Evolutionary conservation across 306 rosid species (phyloP).

Genomic region (Lupinus albus): DNA sequence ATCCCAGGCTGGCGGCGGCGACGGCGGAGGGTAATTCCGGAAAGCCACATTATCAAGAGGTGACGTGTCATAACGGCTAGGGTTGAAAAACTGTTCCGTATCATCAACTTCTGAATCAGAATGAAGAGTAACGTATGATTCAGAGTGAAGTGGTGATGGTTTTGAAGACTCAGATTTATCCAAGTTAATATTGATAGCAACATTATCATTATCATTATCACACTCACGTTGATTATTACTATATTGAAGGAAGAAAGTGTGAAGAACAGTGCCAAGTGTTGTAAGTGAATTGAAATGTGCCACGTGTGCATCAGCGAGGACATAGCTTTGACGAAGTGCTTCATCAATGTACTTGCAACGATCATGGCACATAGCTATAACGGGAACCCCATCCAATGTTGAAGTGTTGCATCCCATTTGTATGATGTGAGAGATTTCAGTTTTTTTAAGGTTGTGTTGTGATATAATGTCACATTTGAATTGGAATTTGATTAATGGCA

Average conservation of each 20-base stretch:
- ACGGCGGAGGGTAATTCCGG: constrained; percentile 37
- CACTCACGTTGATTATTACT: neutral
- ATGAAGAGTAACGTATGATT: constrained; percentile 24
- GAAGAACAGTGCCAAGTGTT: constrained; percentile 52
- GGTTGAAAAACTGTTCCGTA: constrained; percentile 30
- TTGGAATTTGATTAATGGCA: neutral
- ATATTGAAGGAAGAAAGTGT: constrained; percentile 49
- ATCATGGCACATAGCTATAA: constrained; percentile 73
- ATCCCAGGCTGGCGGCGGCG: constrained; percentile 69
- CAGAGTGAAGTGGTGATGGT: constrained; percentile 35
- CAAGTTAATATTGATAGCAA: too few species aligned
- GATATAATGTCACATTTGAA: neutral
- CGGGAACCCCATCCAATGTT: constrained; percentile 55
- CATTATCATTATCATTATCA: too few species aligned
- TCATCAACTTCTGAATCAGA: constrained; percentile 43
- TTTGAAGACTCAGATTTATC: neutral
- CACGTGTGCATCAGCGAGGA: constrained; percentile 62
- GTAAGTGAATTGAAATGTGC: constrained; percentile 61
- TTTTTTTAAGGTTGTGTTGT: too few species aligned
- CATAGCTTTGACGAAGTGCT: constrained; percentile 55
- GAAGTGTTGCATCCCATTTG: constrained; percentile 71
- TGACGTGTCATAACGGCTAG: constrained; percentile 23
- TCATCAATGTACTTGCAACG: constrained; percentile 63
- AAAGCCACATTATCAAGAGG: constrained; percentile 32
- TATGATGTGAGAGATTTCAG: neutral